Conservation (phyloP, 345 rosid genomes). For the Populus simonii region DNA sequence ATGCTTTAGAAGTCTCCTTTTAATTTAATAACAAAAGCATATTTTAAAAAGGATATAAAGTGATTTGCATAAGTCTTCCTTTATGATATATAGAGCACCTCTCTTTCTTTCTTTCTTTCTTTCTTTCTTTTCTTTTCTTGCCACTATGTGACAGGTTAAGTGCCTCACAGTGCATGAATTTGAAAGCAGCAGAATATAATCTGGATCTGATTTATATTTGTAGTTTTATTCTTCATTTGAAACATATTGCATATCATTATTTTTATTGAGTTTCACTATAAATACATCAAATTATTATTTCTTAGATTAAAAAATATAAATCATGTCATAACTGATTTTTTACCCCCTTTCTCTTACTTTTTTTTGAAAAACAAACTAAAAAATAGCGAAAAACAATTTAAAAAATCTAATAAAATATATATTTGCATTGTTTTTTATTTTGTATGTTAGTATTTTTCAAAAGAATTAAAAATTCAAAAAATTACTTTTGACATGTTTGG, state of each 20-base stretch:
- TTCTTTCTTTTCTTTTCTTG: background rate
- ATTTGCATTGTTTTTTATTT: too few relatives aligned
- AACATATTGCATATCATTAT: background rate
- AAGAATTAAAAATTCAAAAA: too few relatives aligned
- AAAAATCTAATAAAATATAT: too few relatives aligned
- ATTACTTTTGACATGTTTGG: too few relatives aligned
- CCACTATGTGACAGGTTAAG: background rate
- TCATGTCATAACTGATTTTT: too few relatives aligned
- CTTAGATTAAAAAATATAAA: too few relatives aligned
- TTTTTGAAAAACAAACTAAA: too few relatives aligned
- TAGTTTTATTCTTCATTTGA: background rate
- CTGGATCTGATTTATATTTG: background rate
- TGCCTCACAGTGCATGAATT: background rate
- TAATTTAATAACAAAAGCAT: conserved; percentile 15
- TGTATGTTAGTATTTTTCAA: too few relatives aligned
- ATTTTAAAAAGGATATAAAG: background rate
- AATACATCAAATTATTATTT: too few relatives aligned
- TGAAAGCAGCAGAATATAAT: background rate
- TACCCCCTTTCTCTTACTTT: too few relatives aligned
- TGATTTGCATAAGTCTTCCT: conserved; percentile 9
- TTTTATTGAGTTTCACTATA: too few relatives aligned
- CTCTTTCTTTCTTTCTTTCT: background rate
- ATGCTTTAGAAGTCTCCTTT: conserved; percentile 54
- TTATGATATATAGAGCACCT: background rate
- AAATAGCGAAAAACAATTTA: too few relatives aligned